Evolutionary conservation across 345 rosid genomes (phyloP), one percentile per base, ranked within the genome.

Genomic region (Mallotus nudiflorus): DNA sequence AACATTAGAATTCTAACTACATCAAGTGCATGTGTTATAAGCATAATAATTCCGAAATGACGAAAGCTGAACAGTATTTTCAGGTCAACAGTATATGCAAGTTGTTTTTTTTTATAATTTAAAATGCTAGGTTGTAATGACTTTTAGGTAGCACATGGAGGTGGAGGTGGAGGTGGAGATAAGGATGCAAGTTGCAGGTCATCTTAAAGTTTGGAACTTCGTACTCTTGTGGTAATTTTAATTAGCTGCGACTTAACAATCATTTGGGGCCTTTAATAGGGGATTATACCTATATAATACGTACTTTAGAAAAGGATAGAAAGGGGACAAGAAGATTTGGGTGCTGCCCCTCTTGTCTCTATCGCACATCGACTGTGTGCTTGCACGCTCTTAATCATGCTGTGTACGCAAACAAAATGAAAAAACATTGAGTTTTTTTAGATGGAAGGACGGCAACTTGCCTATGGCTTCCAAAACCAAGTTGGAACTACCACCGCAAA

Each of bases 321-420:
- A n/a, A n/a, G 11, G 28, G 35, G 19, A 52, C 49, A 52, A 19
- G 55, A 29, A 19, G 18, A 39, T 12, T 35, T 27, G 44, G 33
- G 6, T 53, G 12, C 7, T 15, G 49, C 19, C 29, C 25, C 11
- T 29, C 29, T 24, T 50, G 68, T 64, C 68, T 9, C 44, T 58
- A 39, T 58, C 68, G 0, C 16, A 13, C n/a, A 19, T 53, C 54
- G 13, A 46, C 15, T 56, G 28, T 1, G 72, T 61, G 65, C 71
- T 67, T 37, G 73, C 75, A 66, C 66, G 78, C 77, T 71, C 70
- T 61, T 31, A 6, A 45, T 70, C 73, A 77, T 63, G 77, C 65
- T 81, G 79, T 77, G 81, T 72, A 81, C 79, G 82, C 84, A 68
- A 77, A 58, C 69, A 27, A 67, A 60, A 60, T n/a, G 9, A 56